Conservation (phyloP, 2,329 filamentous ascomycete species). For the Drechslerella dactyloides region DNA sequence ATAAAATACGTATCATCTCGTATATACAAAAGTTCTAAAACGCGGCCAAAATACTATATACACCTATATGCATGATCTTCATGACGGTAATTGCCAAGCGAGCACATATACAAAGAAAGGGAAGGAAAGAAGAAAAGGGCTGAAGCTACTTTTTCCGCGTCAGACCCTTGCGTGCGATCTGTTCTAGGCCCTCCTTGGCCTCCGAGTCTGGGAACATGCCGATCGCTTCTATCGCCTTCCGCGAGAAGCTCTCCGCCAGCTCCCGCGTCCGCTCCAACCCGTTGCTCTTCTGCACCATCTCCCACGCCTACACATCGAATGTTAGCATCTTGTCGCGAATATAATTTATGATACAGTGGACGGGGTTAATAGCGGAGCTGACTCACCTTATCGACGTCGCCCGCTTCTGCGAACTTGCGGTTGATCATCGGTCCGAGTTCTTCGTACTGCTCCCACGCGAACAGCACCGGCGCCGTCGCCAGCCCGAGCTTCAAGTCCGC, state of each 20-base stretch:
- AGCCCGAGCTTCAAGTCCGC: constrained; percentile 92
- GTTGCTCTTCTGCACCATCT: constrained; percentile 59
- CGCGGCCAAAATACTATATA: too few species aligned
- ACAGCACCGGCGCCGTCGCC: constrained; percentile 89
- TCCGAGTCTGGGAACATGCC: constrained; percentile 87
- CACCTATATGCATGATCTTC: too few species aligned
- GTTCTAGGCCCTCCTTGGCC: constrained; percentile 85
- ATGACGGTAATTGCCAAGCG: not conserved
- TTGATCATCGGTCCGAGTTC: constrained; percentile 88
- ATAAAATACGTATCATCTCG: too few species aligned
- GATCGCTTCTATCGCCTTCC: constrained; percentile 86
- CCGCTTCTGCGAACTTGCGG: constrained; percentile 81
- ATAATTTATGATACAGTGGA: too few species aligned
- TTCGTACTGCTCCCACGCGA: constrained; percentile 89
- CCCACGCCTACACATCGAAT: constrained; percentile 26
- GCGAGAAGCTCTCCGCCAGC: constrained; percentile 86
- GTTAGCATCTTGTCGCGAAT: not conserved
- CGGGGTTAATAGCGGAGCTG: constrained; percentile 63
- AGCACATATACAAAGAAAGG: not conserved
- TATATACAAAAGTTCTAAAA: too few species aligned
- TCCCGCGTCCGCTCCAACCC: constrained; percentile 91
- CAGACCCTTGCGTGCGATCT: constrained; percentile 81
- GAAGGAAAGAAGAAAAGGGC: not conserved
- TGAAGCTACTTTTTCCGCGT: constrained; percentile 55
- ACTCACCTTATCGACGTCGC: constrained; percentile 79